Evolutionary conservation across 441 rosid genomes (phyloP), one percentile per base, ranked within the genome.

Genomic region (Jatropha podagrica): DNA sequence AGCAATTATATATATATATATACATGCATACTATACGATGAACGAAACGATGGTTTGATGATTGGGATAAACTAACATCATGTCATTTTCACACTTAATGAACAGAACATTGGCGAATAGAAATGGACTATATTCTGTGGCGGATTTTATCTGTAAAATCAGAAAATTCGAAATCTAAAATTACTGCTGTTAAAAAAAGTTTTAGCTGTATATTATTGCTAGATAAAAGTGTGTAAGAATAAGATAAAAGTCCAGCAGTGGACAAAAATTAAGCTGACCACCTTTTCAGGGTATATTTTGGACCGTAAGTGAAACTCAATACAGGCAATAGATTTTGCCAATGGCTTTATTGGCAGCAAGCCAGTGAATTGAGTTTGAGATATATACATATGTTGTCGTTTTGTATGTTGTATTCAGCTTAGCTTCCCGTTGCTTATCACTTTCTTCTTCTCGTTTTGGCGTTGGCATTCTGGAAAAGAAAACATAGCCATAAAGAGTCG

Each of bases 241-340:
- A 0, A 32, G 2, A 32, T 32, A 32, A 1, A 32, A 32, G 32
- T 32, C 32, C 32, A 32, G 0, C 32, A 74, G 75, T 78, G 79
- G 81, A 73, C 74, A 77, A 79, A 48, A 58, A 48, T 65, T 9
- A 37, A 55, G 66, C 62, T 74, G 81, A 55, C 74, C 71, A 65
- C 52, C n/a, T 17, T 68, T 2, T 64, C 51, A 70, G n/a, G 18
- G 17, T 54, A 0, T 54, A 54, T 48, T 49, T 60, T 37, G 69
- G 59, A 78, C 56, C 37, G 23, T 65, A 1, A 18, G 11, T 4
- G 38, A 67, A 73, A 69, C 23, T 76, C 20, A 69, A 6, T 17
- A 37, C 73, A 18, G 49, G 40, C 8, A 64, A 48, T 74, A 9
- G 74, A 48, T 69, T 23, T 68, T 76, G 63, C 14, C 27, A 4